Conservation (phyloP, 2,329 filamentous ascomycete genomes). For the Pyrenophora seminiperda region DNA sequence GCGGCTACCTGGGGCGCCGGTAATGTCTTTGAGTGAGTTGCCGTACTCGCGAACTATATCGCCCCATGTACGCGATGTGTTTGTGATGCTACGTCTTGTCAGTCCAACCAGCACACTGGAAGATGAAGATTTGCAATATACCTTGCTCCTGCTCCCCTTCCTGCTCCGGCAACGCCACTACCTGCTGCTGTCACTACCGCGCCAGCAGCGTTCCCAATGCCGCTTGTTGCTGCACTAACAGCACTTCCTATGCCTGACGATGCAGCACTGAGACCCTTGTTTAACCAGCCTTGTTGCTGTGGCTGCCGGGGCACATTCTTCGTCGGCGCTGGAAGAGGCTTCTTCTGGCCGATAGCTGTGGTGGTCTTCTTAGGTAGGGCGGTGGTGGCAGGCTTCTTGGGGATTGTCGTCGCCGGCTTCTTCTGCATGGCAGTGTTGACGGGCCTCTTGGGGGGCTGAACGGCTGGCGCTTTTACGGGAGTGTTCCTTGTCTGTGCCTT, state of each 20-base stretch:
- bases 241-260: constrained; percentile 34
- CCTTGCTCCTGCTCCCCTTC: constrained; percentile 18
- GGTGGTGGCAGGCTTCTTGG: constrained; percentile 7
- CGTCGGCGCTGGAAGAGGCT: constrained; percentile 10
- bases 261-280: constrained; percentile 26
- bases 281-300: constrained; percentile 53
- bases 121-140: neutral
- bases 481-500: constrained; percentile 6
- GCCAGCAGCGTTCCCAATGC: constrained; percentile 53
- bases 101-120: neutral
- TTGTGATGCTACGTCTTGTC: constrained; percentile 47
- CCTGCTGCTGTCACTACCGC: constrained; percentile 52
- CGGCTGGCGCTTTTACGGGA: constrained; percentile 9
- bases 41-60: constrained; percentile 57
- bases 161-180: constrained; percentile 51
- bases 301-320: constrained; percentile 23
- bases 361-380: constrained; percentile 18
- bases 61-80: constrained; percentile 54
- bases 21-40: constrained; percentile 56
- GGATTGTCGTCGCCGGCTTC: constrained; percentile 13
- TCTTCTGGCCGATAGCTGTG: constrained; percentile 20
- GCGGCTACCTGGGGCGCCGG: constrained; percentile 52
- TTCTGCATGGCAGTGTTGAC: constrained; percentile 26
- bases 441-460: constrained; percentile 25
- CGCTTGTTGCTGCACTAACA: constrained; percentile 43